Base-by-base conservation (phyloP, 495 filamentous ascomycete genomes). In the Parachaetomium inaequale region DNA sequence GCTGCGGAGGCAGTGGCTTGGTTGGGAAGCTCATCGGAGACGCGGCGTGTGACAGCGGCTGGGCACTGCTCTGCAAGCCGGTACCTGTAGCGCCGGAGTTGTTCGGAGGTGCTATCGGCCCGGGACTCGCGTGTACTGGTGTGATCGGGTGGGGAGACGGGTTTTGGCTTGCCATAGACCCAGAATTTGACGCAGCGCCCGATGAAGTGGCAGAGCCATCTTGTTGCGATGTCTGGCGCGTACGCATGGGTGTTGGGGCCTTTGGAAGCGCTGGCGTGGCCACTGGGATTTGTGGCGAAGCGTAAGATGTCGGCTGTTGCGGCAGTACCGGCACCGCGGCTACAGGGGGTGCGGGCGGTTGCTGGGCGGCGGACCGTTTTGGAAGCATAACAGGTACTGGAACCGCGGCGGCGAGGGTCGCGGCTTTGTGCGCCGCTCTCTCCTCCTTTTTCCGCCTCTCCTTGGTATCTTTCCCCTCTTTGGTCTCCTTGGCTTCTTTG, bases 181-280 rank as follows among this genome's bases (percentile, higher is more conserved):
- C 65, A 63, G 79, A 68, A 70, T 81, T 71, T 67, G 78, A 74
- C 75, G 82, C 21, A 78, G 79, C 40, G 78, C 87, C 72, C 82
- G 89, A 47, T 85, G 89, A 10, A 85, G 89, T 45, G 74, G 82
- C 70, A 84, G 85, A 25, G 89, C 49, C 88, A 32, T 85, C 90
- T 72, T 96, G 91, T 58, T 93, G 90, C 15, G 93, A 96, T 26
- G 84, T 68, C 59, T 92, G 90, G 19, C 92, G 86, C 36, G 84
- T 78, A 49, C 88, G 87, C 60, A 83, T 86, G 15, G 92, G 90
- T 25, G 91, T 93, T 4, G 91, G 84, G 45, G 85, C 85, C 72
- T 96, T 96, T 1, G 93, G 88, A 43, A 95, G 75, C 40, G 85
- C 85, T 6, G 94, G 93, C 6, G 90, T 93, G 23, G 91, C 87